A percentile compares a stretch with the other conserved stretches of the same genome.
phyloP scores from a whole-genome alignment of 2,329 filamentous ascomycete genomes.

The Metarhizium brunneum region DNA sequence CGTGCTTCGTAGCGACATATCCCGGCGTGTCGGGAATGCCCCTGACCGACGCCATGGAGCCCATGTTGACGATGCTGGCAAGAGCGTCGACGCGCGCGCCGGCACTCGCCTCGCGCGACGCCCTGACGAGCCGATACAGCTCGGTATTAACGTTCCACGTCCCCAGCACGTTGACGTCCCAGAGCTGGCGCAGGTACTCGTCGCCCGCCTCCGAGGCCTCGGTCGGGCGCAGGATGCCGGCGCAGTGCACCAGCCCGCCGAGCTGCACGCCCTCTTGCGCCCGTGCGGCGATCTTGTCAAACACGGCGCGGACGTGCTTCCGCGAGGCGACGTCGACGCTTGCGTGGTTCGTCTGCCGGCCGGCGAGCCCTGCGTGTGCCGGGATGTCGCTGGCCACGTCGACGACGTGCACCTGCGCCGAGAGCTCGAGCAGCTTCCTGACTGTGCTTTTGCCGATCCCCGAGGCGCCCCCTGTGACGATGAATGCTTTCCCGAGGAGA shows the following conservation, averaged over 20 bases:
- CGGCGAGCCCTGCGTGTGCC: neutral
- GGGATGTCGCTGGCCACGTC: neutral
- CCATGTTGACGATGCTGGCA: constrained; percentile 2
- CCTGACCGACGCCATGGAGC: constrained; percentile 1
- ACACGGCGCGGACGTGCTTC: neutral
- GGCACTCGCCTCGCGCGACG: neutral
- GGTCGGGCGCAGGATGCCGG: neutral
- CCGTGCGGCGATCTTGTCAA: neutral
- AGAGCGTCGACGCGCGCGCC: neutral
- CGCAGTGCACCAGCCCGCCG: constrained; percentile 1
- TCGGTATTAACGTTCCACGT: constrained; percentile 5
- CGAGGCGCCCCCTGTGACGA: constrained; percentile 3
- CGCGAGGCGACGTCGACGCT: neutral
- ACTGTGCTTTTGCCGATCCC: constrained; percentile 1
- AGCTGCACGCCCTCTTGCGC: neutral
- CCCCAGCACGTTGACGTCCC: constrained; percentile 1
- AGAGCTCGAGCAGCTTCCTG: constrained; percentile 2
- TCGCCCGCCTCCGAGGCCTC: neutral
- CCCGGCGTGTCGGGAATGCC: neutral
- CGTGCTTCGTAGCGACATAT: constrained; percentile 3
- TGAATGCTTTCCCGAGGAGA: constrained; percentile 1
- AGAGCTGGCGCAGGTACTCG: neutral
- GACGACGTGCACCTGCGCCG: constrained; percentile 2
- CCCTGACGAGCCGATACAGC: neutral
- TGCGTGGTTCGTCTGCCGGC: neutral